A percentile compares a stretch with the other conserved stretches of the same genome.
phyloP scores from a whole-genome alignment of 305 asterid genomes.

The Andrographis paniculata region DNA sequence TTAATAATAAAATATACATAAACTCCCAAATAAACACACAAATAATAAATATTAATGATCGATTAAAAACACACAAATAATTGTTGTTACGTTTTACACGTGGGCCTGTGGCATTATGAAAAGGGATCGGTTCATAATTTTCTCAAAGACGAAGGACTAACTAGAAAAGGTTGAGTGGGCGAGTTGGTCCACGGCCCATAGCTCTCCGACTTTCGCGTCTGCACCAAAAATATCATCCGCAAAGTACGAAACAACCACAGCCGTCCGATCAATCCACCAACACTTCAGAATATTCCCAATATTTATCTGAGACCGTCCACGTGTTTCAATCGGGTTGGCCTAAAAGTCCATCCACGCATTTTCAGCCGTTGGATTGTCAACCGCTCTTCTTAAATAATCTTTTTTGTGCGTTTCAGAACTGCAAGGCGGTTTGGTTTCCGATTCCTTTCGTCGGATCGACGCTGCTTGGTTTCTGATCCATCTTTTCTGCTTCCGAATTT shows the following conservation, averaged over 20 bases:
- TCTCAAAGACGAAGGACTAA: conserved; percentile 9
- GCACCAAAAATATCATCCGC: conserved; percentile 23
- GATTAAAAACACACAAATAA: too few relatives aligned
- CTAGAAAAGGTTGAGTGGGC: conserved; percentile 1
- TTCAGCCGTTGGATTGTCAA: conserved; percentile 22
- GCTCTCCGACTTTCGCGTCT: conserved; percentile 9
- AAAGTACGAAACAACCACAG: conserved; percentile 20
- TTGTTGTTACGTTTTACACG: too few relatives aligned
- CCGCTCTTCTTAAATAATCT: conserved; percentile 16
- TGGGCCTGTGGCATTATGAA: too few relatives aligned
- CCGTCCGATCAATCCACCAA: conserved; percentile 24
- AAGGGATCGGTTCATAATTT: conserved; percentile 4
- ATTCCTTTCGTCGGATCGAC: conserved; percentile 11
- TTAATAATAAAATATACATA: too few relatives aligned
- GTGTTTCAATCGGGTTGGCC: conserved; percentile 15
- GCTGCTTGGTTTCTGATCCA: not conserved
- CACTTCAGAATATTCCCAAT: too few relatives aligned
- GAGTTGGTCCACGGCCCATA: conserved; percentile 12
- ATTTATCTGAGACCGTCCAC: not conserved
- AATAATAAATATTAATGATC: too few relatives aligned
- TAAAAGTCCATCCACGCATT: conserved; percentile 6
- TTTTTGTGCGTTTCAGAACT: not conserved
- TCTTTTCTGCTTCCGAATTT: not conserved
- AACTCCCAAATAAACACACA: too few relatives aligned
- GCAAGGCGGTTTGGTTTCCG: not conserved